A percentile compares a stretch with the other conserved stretches of the same genome.
Conservation (phyloP, 2,329 filamentous ascomycete species). For the Venturia nashicola region DNA sequence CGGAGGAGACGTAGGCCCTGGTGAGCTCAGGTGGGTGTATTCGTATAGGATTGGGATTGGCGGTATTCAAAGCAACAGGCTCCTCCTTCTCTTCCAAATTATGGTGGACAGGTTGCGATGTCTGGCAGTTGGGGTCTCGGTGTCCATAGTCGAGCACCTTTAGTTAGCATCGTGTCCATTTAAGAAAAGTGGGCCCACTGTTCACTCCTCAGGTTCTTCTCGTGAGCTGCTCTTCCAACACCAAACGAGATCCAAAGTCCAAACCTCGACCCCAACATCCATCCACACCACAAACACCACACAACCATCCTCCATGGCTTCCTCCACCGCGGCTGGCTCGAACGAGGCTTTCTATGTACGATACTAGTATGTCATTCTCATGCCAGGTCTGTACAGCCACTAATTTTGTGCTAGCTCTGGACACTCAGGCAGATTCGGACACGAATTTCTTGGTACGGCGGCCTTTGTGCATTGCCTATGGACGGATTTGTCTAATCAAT, state of each 20-base stretch:
- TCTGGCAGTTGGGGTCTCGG: background rate
- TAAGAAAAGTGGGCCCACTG: no score
- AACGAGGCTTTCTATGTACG: slow-evolving; percentile 88
- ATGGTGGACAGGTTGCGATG: background rate
- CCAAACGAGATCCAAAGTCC: no score
- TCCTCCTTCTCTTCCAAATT: background rate
- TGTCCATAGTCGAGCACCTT: no score
- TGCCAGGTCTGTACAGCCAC: slow-evolving; percentile 13
- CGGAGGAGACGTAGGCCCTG: background rate
- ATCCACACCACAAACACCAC: background rate
- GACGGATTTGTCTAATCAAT: slow-evolving; percentile 14
- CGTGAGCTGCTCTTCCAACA: no score
- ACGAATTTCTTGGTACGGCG: slow-evolving; percentile 79
- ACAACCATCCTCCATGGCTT: slow-evolving; percentile 10
- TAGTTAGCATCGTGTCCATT: no score
- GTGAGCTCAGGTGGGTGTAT: background rate
- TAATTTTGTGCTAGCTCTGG: slow-evolving; percentile 56
- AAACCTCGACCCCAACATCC: no score
- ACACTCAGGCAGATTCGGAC: slow-evolving; percentile 92
- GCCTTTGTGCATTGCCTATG: background rate
- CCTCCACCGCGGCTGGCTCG: slow-evolving; percentile 43
- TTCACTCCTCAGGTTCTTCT: no score
- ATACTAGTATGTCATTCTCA: slow-evolving; percentile 66
- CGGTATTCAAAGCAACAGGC: background rate
- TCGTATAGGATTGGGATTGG: background rate